Conservation (phyloP, 768 basidiomycete species). For the Suillus placidus region DNA sequence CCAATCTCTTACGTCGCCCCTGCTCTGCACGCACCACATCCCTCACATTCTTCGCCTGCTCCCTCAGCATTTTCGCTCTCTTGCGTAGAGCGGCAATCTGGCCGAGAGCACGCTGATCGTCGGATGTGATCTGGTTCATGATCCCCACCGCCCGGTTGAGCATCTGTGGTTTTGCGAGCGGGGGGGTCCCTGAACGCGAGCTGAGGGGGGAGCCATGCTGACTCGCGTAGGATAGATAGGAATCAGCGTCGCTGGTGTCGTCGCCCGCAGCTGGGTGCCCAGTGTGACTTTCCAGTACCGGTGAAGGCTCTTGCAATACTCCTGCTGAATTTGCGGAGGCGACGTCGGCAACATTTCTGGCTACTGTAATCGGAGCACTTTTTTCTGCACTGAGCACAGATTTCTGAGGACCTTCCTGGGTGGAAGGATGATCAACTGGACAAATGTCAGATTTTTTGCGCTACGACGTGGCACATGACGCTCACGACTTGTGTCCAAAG, state of each 20-base stretch:
- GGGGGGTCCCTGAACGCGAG: constrained; percentile 27
- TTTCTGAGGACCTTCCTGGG: neutral
- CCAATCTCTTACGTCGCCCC: constrained; percentile 31
- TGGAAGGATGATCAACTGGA: neutral
- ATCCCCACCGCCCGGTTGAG: constrained; percentile 27
- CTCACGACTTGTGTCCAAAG: constrained; percentile 28
- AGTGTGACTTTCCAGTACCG: neutral
- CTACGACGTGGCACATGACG: constrained; percentile 22
- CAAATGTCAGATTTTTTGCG: neutral
- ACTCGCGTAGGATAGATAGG: constrained; percentile 25
- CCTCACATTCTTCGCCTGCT: constrained; percentile 26
- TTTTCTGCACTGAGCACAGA: neutral
- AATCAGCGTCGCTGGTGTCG: constrained; percentile 25
- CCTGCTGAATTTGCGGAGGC: neutral
- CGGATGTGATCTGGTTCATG: constrained; percentile 27
- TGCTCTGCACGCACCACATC: constrained; percentile 25
- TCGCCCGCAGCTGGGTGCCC: neutral
- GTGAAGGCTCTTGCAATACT: neutral
- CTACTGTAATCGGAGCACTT: neutral
- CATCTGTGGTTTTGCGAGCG: constrained; percentile 15
- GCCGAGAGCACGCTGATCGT: constrained; percentile 20
- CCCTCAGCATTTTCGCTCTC: constrained; percentile 23
- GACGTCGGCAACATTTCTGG: neutral
- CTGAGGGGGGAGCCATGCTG: constrained; percentile 27
- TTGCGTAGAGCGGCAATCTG: constrained; percentile 17